Evolutionary conservation across 176 grass and related monocot genomes (phyloP).

Genomic region (Rhynchospora tenuis): DNA sequence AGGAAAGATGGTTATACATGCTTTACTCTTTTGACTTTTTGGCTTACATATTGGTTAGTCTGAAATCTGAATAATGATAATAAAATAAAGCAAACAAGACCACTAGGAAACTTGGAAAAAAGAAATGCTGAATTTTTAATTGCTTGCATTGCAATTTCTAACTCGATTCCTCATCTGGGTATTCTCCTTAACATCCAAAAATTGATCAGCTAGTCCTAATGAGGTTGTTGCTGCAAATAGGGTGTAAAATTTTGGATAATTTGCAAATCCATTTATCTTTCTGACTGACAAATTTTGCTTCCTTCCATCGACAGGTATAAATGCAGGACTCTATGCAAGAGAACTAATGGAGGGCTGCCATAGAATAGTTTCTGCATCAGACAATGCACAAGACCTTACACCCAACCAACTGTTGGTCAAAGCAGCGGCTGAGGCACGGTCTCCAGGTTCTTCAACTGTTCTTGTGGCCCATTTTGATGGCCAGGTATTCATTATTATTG

Average conservation of each 20-base stretch:
- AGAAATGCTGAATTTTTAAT: not conserved
- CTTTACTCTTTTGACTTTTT: not conserved
- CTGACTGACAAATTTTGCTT: not conserved
- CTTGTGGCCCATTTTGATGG: slow-evolving; percentile 92
- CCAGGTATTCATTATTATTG: slow-evolving; percentile 26
- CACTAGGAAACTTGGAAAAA: not conserved
- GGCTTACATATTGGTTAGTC: not conserved
- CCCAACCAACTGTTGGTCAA: slow-evolving; percentile 56
- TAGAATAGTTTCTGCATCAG: slow-evolving; percentile 40
- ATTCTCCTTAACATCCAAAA: too few relatives aligned
- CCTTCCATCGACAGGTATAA: slow-evolving; percentile 53
- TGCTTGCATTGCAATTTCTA: not conserved
- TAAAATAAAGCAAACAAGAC: not conserved
- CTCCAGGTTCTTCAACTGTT: slow-evolving; percentile 91
- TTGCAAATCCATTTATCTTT: not conserved
- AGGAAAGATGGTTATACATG: not conserved
- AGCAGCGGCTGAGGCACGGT: slow-evolving; percentile 56
- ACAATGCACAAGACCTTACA: slow-evolving; percentile 42
- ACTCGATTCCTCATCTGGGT: too few relatives aligned
- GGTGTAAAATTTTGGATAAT: not conserved
- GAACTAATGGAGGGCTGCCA: slow-evolving; percentile 81
- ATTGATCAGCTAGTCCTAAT: too few relatives aligned
- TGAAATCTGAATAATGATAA: not conserved
- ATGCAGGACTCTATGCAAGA: slow-evolving; percentile 79
- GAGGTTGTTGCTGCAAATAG: too few relatives aligned